Percentiles rank a stretch among this genome's conserved stretches.
Evolutionary conservation across 495 filamentous ascomycete species (phyloP).

Genomic region (Margaritispora aquatica): DNA sequence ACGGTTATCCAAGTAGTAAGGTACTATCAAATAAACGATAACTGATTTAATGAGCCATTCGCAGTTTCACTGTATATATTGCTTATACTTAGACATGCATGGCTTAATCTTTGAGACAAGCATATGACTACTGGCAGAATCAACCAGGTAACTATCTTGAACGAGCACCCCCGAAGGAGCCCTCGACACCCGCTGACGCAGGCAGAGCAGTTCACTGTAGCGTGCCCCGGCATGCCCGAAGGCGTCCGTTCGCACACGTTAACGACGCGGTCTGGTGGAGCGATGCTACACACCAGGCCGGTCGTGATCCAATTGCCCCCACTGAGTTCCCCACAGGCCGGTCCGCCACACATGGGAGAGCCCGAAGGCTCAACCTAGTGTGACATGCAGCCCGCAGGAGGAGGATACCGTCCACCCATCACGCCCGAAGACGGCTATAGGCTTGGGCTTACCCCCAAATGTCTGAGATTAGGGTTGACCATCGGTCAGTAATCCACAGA

Average conservation of each 20-base stretch:
- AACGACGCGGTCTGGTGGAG: not conserved
- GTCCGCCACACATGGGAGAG: constrained; percentile 28
- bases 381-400: constrained; percentile 32
- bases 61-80: constrained; percentile 63
- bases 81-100: constrained; percentile 69
- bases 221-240: not conserved
- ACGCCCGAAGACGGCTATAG: constrained; percentile 31
- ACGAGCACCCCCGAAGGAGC: not conserved
- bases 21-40: constrained; percentile 70
- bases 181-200: not conserved
- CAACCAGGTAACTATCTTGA: constrained; percentile 60
- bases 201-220: constrained; percentile 8
- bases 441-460: constrained; percentile 32
- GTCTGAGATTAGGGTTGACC: constrained; percentile 35
- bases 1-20: constrained; percentile 67
- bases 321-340: constrained; percentile 37
- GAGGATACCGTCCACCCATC: constrained; percentile 27
- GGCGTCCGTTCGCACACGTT: not conserved
- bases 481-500: constrained; percentile 47
- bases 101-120: constrained; percentile 71
- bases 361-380: constrained; percentile 13
- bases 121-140: constrained; percentile 69
- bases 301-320: constrained; percentile 40
- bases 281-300: constrained; percentile 17
- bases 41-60: constrained; percentile 69